Percentiles rank a stretch among this genome's conserved stretches.
These are phyloP conservation scores for Parafenestella ontariensis DNA, from an alignment of 2,329 filamentous ascomycete species.

Conservation along the genomic window DNA sequence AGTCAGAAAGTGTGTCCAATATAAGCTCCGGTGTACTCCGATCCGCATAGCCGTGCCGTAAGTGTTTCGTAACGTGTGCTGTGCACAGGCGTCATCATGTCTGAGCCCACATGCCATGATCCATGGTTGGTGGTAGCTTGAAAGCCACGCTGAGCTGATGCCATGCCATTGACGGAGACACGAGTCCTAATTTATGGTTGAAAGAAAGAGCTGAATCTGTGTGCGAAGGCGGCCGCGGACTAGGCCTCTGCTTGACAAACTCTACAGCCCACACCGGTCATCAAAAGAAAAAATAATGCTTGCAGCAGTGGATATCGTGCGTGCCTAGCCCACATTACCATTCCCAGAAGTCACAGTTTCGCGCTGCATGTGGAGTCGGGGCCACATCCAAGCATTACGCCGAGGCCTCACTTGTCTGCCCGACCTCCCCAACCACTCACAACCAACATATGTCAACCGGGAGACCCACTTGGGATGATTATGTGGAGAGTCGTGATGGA, in stretches of 20 bases:
- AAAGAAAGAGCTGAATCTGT: background rate
- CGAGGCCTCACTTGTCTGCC: slow-evolving; percentile 15
- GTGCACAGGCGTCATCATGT: slow-evolving; percentile 34
- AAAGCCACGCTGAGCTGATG: slow-evolving; percentile 12
- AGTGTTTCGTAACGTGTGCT: slow-evolving; percentile 34
- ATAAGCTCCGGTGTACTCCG: slow-evolving; percentile 28
- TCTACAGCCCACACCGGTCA: background rate
- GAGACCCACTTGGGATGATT: slow-evolving; percentile 6
- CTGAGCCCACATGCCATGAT: slow-evolving; percentile 23
- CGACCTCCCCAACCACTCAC: slow-evolving; percentile 8
- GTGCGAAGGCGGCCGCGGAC: background rate
- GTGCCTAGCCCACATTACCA: slow-evolving; percentile 20
- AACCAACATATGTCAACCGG: background rate
- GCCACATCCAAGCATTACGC: slow-evolving; percentile 20
- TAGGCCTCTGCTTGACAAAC: background rate
- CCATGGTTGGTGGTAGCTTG: slow-evolving; percentile 16
- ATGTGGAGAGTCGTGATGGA: slow-evolving; percentile 3
- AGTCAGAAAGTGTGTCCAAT: slow-evolving; percentile 27
- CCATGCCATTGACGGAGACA: slow-evolving; percentile 1
- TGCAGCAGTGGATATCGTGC: slow-evolving; percentile 14
- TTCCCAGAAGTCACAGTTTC: slow-evolving; percentile 18
- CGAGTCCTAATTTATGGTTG: background rate
- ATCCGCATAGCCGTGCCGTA: slow-evolving; percentile 29
- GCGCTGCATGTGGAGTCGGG: background rate
- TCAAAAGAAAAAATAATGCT: slow-evolving; percentile 14